These are phyloP conservation scores for Rhodocollybia butyracea DNA, from an alignment of 768 basidiomycete species.

Conservation along the genomic window DNA sequence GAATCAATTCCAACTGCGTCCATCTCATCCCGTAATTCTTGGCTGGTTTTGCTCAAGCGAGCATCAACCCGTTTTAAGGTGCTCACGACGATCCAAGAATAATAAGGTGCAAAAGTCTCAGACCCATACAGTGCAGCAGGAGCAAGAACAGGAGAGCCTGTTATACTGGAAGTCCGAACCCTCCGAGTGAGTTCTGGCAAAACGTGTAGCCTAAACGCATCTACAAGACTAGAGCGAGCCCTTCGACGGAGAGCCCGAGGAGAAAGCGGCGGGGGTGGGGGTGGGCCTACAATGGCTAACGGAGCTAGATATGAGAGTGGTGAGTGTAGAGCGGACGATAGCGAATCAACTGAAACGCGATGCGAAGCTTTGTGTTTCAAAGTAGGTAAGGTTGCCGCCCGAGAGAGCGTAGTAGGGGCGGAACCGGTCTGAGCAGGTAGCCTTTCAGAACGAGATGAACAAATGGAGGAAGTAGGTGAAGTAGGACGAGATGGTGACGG, in stretches of 20 bases:
- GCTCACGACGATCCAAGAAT: conserved; percentile 51
- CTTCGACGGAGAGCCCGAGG: conserved; percentile 50
- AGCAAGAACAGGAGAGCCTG: conserved; percentile 29
- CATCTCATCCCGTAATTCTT: conserved; percentile 8
- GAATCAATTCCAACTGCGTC: conserved; percentile 1
- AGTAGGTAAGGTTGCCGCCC: conserved; percentile 11
- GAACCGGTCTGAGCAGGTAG: conserved; percentile 6
- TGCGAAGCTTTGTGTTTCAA: background rate
- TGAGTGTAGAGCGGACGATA: background rate
- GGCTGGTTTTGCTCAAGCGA: conserved; percentile 37
- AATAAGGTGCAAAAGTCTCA: conserved; percentile 26
- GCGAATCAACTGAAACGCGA: background rate
- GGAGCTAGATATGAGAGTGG: conserved; percentile 11
- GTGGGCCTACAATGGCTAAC: conserved; percentile 14
- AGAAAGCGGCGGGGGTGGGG: conserved; percentile 20
- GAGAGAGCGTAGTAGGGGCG: conserved; percentile 8
- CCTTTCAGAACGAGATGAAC: conserved; percentile 9
- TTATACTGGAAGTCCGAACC: conserved; percentile 12
- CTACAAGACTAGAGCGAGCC: conserved; percentile 66
- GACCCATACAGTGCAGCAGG: conserved; percentile 11
- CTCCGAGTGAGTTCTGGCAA: conserved; percentile 45
- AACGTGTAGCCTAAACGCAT: conserved; percentile 62
- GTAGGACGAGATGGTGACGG: conserved; percentile 25
- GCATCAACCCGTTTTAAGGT: conserved; percentile 45
- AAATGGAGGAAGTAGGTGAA: conserved; percentile 18